Base-by-base conservation (phyloP, 2,329 filamentous ascomycete species). In the Ophiostoma himal-ulmi region DNA sequence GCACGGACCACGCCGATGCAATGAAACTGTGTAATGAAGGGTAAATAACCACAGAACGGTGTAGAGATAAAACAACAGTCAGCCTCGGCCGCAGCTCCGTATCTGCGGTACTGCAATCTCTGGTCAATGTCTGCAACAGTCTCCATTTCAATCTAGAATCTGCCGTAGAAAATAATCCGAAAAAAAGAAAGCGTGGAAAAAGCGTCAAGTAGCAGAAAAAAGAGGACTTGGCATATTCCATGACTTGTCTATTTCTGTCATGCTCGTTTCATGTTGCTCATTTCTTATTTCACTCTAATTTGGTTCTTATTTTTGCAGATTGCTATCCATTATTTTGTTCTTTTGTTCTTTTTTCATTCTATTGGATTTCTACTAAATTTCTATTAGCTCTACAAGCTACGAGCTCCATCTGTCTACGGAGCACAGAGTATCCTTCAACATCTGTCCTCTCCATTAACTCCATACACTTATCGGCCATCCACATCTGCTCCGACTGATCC, bases 261-360 rank as follows among this genome's bases (percentile, higher is more conserved):
- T 14, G n/a, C 13, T 57, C 22, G 52, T 57, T 57, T 57, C 52
- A 57, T 22, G 52, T 26, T 26, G n/a, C 22, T 26, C 8, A 57
- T 57, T 57, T 26, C 52, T 22, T 26, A 57, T 5, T 48, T 57
- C 8, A 20, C 44, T n/a, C 44, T 20, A n/a, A 2, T 44, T 54
- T n/a, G 20, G 20, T 22, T 54, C 48, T 54, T 26, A 22, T 26
- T 26, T 26, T 14, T 57, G 52, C 22, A 13, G 52, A 48, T 48
- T 48, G 10, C 44, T 57, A 57, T 57, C 52, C 52, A 57, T 57
- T 26, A 30, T 57, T 57, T 57, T 57, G 52, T 57, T 57, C 52
- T 57, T 26, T 57, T 22, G 20, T 54, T 57, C 52, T 57, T 57
- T 26, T 10, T 6, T 8, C 44, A n/a, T 48, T 48, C 44, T n/a